Conservation (phyloP, 768 basidiomycete genomes). For the Hygrophoropsis aurantiaca region DNA sequence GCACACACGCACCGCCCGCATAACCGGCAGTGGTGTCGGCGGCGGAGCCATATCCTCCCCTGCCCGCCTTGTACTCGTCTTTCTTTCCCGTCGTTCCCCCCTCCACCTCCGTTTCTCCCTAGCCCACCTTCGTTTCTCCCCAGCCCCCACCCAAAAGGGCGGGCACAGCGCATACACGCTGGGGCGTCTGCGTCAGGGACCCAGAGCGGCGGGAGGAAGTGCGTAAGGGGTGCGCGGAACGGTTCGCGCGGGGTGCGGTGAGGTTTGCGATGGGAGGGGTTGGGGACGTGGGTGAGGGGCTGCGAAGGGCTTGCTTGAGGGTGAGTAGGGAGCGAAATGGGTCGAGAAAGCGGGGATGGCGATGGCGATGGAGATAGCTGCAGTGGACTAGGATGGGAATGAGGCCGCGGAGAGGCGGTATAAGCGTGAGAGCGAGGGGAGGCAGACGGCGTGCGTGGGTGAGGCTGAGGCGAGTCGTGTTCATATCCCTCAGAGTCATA, state of each 20-base stretch:
- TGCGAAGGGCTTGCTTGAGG: too few relatives aligned
- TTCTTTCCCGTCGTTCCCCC: neutral
- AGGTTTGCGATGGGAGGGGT: neutral
- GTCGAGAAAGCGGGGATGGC: too few relatives aligned
- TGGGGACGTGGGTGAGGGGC: too few relatives aligned
- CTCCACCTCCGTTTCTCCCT: slow-evolving; percentile 8
- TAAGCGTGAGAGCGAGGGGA: too few relatives aligned
- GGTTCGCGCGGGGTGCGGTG: slow-evolving; percentile 8
- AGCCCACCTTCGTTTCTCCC: slow-evolving; percentile 8
- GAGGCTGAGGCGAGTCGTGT: too few relatives aligned
- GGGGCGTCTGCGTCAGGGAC: slow-evolving; percentile 84
- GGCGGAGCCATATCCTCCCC: slow-evolving; percentile 39
- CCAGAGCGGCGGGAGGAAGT: slow-evolving; percentile 92
- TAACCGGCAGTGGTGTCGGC: slow-evolving; percentile 84
- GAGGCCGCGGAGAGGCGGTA: too few relatives aligned
- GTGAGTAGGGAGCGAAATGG: too few relatives aligned
- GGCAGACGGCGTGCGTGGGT: too few relatives aligned
- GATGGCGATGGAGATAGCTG: too few relatives aligned
- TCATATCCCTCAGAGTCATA: too few relatives aligned
- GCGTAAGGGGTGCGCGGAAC: slow-evolving; percentile 28
- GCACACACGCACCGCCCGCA: slow-evolving; percentile 87
- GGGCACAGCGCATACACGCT: slow-evolving; percentile 82
- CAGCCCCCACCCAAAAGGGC: slow-evolving; percentile 69
- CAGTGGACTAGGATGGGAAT: too few relatives aligned
- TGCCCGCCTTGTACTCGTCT: slow-evolving; percentile 10